Evolutionary conservation across 176 grass and related monocot species (phyloP), one percentile per base, ranked within the genome.

Genomic region (Eragrostis nindensis): DNA sequence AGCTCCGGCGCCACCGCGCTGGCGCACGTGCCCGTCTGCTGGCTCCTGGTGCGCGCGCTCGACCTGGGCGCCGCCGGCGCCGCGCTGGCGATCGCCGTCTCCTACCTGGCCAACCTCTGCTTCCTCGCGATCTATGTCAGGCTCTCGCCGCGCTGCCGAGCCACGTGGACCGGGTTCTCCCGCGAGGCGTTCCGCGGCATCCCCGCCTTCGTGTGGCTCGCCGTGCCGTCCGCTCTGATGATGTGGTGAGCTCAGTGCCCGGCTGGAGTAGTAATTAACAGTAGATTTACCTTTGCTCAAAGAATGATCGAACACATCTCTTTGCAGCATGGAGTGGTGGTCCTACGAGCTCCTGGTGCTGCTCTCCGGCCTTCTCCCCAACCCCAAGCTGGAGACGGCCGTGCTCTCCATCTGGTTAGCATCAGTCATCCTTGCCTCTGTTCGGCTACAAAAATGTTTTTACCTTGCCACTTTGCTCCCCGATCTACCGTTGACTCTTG

Each of bases 211-310:
- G 54, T 89, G 8, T 36, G 16, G 44, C 63, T 93, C 29, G 91
- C 91, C n/a, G 25, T 93, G 68, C 87, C 90, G 55, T 89, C 90
- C 2, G 83, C 80, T 17, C 18, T 89, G 11, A 89, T 92, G 90
- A 74, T 86, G 45, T 90, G 80, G 84, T 90, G 32, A 36, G 32
- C 32, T 36, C 32, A 36, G 32, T 36, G 32, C 32, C 32, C 32
- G 4, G 32, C 32, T n/a, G n/a, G n/a, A n/a, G n/a, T n/a, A n/a
- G n/a, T n/a, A n/a, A n/a, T n/a, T n/a, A n/a, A n/a, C n/a, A 36
- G 32, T 36, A 36, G 32, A 36, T 36, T 36, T 36, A 36, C 32
- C 32, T 36, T 4, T 32, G 63, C 7, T 36, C 8, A 44, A 44
- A 44, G 9, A 44, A 6, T 21, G 30, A 8, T 45, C 11, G 4